Evolutionary conservation across 176 grass and related monocot genomes (phyloP), one percentile per base, ranked within the genome.

Genomic region (Ensete ventricosum): DNA sequence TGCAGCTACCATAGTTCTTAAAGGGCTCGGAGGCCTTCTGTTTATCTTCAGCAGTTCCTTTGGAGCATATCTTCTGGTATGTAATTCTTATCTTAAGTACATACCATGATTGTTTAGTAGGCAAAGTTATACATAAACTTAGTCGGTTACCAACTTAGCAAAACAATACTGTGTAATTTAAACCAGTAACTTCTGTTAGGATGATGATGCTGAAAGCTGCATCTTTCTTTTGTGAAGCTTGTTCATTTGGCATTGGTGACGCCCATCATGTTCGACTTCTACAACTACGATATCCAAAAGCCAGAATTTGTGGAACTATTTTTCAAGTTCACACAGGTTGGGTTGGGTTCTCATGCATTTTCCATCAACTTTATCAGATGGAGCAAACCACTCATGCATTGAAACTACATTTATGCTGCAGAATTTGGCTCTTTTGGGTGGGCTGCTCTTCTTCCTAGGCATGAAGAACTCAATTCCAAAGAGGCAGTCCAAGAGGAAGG

Each of bases 211-310:
- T 19, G 34, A 69, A 8, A 26, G 14, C 21, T 49, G 0, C 1
- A 50, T 43, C 34, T 19, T 57, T 14, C 53, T 80, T 78, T 7
- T 26, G 22, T 81, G 50, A 24, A 86, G 84, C 53, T 82, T 64
- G 23, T 57, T 65, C 69, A 86, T 67, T 74, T 86, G 74, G 58
- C 79, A 62, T 73, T 81, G 52, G 43, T 27, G 4, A 86, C 79
- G 8, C 79, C 84, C 76, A 69, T 86, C 52, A 5, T 82, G 74
- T 82, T 81, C 4, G 79, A 86, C 84, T 86, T 82, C 67, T 86
- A 82, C 73, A 86, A 86, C 73, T 82, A 86, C 24, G 58, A 62
- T 34, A 50, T 71, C 0, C 74, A 81, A 52, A 77, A 50, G 7
- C 72, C 74, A 19, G 74, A 86, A 78, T 86, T 68, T 53, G 79